Conservation (phyloP, 176 grass and related monocot genomes). For the Thinopyrum elongatum region DNA sequence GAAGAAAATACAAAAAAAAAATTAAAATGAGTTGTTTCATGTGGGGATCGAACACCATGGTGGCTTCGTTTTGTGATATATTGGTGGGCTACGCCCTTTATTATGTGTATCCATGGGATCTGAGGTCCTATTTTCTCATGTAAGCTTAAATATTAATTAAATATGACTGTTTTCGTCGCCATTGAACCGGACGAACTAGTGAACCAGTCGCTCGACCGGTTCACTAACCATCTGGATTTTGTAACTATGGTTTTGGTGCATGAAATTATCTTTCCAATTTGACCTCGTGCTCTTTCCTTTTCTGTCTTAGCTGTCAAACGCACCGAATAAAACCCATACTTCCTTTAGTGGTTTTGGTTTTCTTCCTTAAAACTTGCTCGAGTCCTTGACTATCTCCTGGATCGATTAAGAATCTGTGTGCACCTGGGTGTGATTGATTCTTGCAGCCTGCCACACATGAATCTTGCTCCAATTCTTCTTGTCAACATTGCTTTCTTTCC, state of each 20-base stretch:
- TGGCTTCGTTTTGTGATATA: neutral
- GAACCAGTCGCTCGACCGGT: neutral
- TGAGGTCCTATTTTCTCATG: neutral
- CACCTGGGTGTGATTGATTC: neutral
- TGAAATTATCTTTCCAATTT: neutral
- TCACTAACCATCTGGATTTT: neutral
- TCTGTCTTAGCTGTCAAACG: neutral
- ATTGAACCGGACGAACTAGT: neutral
- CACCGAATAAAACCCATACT: neutral
- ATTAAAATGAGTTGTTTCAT: neutral
- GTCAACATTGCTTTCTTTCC: neutral
- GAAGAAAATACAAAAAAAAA: neutral
- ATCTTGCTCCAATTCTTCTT: neutral
- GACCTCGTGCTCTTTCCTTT: neutral
- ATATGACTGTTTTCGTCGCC: neutral
- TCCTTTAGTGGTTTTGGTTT: neutral
- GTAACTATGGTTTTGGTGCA: neutral
- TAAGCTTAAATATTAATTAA: neutral
- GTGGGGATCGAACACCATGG: neutral
- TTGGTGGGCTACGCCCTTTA: neutral
- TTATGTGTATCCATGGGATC: neutral
- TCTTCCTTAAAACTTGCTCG: neutral
- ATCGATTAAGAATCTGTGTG: neutral
- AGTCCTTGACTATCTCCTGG: neutral
- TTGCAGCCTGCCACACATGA: neutral